Evolutionary conservation across 176 grass and related monocot species (phyloP).

Genomic region (Avena sativa): DNA sequence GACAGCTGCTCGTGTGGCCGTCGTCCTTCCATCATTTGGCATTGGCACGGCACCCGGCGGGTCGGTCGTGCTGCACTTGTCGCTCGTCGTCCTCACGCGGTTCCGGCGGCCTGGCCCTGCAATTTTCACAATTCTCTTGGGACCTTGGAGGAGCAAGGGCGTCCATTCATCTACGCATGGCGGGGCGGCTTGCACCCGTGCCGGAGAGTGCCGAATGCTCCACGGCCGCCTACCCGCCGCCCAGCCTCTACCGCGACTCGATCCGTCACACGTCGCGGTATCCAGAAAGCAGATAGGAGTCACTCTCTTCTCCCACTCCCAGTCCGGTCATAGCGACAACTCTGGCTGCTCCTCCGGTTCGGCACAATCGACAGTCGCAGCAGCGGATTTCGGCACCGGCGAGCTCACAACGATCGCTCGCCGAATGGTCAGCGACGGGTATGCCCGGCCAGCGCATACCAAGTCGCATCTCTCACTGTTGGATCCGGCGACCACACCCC

Average conservation of each 20-base stretch:
- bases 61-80: too few species aligned
- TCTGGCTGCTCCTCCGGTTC: background rate
- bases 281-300: background rate
- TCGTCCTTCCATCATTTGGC: too few species aligned
- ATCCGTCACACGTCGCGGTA: background rate
- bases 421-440: background rate
- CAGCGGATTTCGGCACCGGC: background rate
- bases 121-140: too few species aligned
- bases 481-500: too few species aligned
- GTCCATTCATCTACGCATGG: background rate
- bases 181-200: background rate
- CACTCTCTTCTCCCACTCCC: background rate
- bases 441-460: background rate
- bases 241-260: background rate
- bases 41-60: too few species aligned
- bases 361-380: background rate
- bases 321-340: background rate
- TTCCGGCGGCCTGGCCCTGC: too few species aligned
- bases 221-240: background rate
- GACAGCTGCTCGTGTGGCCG: too few species aligned
- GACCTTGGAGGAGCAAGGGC: too few species aligned
- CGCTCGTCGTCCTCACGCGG: too few species aligned
- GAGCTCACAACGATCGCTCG: background rate
- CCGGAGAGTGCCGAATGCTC: background rate
- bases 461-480: background rate